These are phyloP conservation scores for Mrakia gelida DNA, from an alignment of 768 basidiomycete species.

Conservation along the genomic window DNA sequence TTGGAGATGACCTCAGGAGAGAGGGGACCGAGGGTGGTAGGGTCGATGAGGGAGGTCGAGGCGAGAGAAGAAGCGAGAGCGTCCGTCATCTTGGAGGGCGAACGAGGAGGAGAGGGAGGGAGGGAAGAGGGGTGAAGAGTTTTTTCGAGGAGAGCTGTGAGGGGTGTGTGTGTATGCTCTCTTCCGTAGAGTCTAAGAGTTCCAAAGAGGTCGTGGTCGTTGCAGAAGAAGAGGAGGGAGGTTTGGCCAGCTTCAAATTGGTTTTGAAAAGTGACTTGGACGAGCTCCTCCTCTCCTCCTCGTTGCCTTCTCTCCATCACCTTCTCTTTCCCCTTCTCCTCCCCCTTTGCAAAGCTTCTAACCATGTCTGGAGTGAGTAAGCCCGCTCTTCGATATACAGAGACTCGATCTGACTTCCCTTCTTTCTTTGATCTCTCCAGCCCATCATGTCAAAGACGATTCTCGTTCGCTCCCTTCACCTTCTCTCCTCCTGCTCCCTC, in stretches of 20 bases:
- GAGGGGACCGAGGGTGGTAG: slow-evolving; percentile 30
- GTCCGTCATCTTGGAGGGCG: slow-evolving; percentile 24
- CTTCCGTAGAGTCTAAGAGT: neutral
- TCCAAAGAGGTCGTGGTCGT: neutral
- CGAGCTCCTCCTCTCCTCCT: neutral
- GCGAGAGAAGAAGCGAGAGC: slow-evolving; percentile 17
- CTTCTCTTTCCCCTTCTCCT: neutral
- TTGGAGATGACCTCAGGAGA: slow-evolving; percentile 49
- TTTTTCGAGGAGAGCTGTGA: neutral
- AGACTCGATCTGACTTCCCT: neutral
- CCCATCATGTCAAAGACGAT: slow-evolving; percentile 1
- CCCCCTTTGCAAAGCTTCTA: neutral
- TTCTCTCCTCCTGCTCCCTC: neutral
- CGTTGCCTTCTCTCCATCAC: neutral
- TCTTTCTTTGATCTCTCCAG: neutral
- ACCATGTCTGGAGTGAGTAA: neutral
- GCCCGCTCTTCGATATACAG: neutral
- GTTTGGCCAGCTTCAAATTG: too few relatives aligned
- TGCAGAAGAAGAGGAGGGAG: neutral
- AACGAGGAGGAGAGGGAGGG: neutral
- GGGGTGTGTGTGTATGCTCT: neutral
- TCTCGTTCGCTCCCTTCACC: neutral
- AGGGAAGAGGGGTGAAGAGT: neutral
- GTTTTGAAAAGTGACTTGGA: neutral
- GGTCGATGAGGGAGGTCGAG: slow-evolving; percentile 23